Percentiles rank a stretch among this genome's conserved stretches.
phyloP scores from a whole-genome alignment of 257 asterid genomes.

The Fraxinus quadrangulata region DNA sequence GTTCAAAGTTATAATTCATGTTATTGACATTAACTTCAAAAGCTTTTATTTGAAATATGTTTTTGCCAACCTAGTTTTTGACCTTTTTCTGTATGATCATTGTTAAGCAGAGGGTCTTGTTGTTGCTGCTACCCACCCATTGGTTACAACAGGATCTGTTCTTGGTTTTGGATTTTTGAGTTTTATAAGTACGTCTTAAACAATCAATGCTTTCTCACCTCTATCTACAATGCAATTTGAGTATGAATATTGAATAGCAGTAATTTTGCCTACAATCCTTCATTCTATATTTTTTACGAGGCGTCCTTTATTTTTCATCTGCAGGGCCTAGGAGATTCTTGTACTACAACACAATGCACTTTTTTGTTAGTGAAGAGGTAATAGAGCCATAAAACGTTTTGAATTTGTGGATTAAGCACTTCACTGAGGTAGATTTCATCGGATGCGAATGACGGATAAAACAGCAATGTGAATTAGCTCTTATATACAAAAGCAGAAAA shows the following conservation, averaged over 20 bases:
- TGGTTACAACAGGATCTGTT: slow-evolving; percentile 61
- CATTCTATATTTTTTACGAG: slow-evolving; percentile 26
- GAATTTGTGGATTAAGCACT: slow-evolving; percentile 2
- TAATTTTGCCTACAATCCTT: slow-evolving; percentile 15
- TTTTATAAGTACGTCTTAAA: slow-evolving; percentile 61
- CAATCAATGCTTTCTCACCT: not conserved
- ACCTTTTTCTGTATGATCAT: slow-evolving; percentile 18
- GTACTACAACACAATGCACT: slow-evolving; percentile 64
- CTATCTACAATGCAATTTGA: not conserved
- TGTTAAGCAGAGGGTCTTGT: slow-evolving; percentile 66
- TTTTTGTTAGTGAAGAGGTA: slow-evolving; percentile 78
- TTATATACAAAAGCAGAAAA: not conserved
- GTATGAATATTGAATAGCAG: slow-evolving; percentile 7
- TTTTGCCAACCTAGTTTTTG: not conserved
- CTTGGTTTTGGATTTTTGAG: slow-evolving; percentile 67
- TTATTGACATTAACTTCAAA: not conserved
- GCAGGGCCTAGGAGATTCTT: slow-evolving; percentile 77
- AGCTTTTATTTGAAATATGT: slow-evolving; percentile 16
- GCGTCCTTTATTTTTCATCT: slow-evolving; percentile 28
- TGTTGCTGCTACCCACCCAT: slow-evolving; percentile 66
- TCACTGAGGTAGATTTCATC: not conserved
- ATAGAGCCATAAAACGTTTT: not conserved
- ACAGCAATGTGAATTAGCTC: slow-evolving; percentile 12
- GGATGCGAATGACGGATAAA: not conserved
- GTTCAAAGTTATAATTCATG: slow-evolving; percentile 21